Evolutionary conservation across 352 stramenopile species (phyloP), one percentile per base, ranked within the genome.

Genomic region (Phytophthora citricola): DNA sequence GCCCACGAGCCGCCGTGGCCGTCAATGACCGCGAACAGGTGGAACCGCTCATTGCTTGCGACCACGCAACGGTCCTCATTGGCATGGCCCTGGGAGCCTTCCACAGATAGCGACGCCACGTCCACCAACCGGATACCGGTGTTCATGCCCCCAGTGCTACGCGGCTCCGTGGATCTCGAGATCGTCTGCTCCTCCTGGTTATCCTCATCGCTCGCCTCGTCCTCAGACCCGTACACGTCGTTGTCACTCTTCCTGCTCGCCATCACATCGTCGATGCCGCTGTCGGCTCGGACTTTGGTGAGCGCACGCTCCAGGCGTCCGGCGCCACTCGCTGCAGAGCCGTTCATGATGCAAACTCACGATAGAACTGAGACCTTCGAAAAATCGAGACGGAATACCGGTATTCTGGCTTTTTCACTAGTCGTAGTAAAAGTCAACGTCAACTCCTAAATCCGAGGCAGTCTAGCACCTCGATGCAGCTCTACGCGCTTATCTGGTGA

Each of bases 401-500:
- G 40, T 26, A 58, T 58, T 51, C 48, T 54, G 57, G 58, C 58
- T 66, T 51, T 53, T 62, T 49, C 49, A 62, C 20, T 61, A 22
- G 49, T 61, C 58, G 50, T 40, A 53, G 47, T 12, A 17, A 31
- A 58, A 27, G 22, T 27, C 5, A 27, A 48, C 22, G 29, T 52
- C 34, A 8, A 45, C 48, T 66, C 31, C 38, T 51, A 55, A 26
- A 41, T 27, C 47, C 31, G 8, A 55, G n/a, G 47, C 14, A 53
- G 17, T 15, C 3, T 44, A 32, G 17, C 32, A 29, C 48, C 22
- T 45, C 17, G 8, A 27, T 45, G n/a, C 12, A 31, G 12, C 24
- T 29, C 61, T 46, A 48, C 36, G 52, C 44, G 29, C 56, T 87
- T 95, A 97, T 85, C 87, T 85, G 5, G 92, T 98, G 69, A 96